phyloP scores from a whole-genome alignment of 768 basidiomycete species.

The Paxillus rubicundulus region DNA sequence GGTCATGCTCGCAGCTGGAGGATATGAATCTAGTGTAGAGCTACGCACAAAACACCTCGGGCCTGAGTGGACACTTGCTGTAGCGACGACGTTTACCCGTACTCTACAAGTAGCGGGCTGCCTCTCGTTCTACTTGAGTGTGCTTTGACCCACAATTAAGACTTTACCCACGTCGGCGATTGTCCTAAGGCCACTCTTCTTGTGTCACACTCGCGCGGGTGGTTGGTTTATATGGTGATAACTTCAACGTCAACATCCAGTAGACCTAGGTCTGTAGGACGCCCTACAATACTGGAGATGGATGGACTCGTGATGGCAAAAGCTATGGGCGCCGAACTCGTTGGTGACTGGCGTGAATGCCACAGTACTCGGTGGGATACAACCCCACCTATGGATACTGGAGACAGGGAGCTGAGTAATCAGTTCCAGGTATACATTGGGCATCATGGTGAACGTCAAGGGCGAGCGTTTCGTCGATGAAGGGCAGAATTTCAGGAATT shows the following conservation, averaged over 20 bases:
- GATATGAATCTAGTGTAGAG: slow-evolving; percentile 57
- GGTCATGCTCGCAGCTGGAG: slow-evolving; percentile 64
- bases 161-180: too few relatives aligned
- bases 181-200: too few relatives aligned
- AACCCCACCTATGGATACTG: slow-evolving; percentile 48
- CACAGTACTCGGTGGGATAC: slow-evolving; percentile 75
- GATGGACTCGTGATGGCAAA: slow-evolving; percentile 55
- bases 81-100: too few relatives aligned
- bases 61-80: slow-evolving; percentile 53
- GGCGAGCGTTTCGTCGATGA: slow-evolving; percentile 70
- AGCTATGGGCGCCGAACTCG: slow-evolving; percentile 49
- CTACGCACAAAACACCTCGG: slow-evolving; percentile 56
- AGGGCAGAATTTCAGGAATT: slow-evolving; percentile 69
- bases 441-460: slow-evolving; percentile 60
- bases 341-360: slow-evolving; percentile 69
- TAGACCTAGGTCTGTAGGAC: slow-evolving; percentile 59
- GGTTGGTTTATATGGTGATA: slow-evolving; percentile 1
- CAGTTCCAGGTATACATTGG: slow-evolving; percentile 70
- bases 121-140: too few relatives aligned
- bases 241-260: neutral
- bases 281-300: slow-evolving; percentile 70
- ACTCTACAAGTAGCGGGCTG: too few relatives aligned
- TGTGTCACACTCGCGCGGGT: too few relatives aligned
- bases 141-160: too few relatives aligned
- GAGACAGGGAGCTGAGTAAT: slow-evolving; percentile 60